Conservation (phyloP, 116 monocot species). For the Phalaenopsis hybrid region DNA sequence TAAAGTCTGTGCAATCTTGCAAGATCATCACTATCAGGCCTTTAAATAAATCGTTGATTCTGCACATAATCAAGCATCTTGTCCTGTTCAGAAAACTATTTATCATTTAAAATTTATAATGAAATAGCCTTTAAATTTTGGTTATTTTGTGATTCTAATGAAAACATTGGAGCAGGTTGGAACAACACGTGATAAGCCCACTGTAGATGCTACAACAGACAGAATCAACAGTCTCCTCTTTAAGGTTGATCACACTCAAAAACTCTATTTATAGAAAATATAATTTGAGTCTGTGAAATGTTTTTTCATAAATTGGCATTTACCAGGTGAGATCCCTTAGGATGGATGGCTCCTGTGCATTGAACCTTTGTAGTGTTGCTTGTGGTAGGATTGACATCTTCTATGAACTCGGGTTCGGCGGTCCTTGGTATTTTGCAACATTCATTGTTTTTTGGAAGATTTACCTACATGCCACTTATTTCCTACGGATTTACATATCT, state of each 20-base stretch:
- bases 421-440: conserved; percentile 64
- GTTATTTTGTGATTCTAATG: not conserved
- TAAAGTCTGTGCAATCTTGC: not conserved
- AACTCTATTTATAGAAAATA: not conserved
- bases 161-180: conserved; percentile 47
- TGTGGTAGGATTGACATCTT: conserved; percentile 94
- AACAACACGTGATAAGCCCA: conserved; percentile 68
- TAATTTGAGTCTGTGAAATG: not conserved
- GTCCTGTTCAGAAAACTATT: not conserved
- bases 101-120: not conserved
- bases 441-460: not conserved
- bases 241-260: conserved; percentile 47
- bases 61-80: not conserved
- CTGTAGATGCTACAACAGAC: conserved; percentile 78
- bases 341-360: conserved; percentile 84
- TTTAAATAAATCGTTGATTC: not conserved
- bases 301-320: not conserved
- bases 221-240: conserved; percentile 79
- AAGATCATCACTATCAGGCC: not conserved
- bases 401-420: conserved; percentile 92
- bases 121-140: not conserved
- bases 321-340: conserved; percentile 86
- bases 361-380: conserved; percentile 88
- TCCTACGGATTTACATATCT: too few species aligned
- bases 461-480: too few species aligned